Evolutionary conservation across 768 basidiomycete species (phyloP).

Genomic region (Psilocybe cubensis): DNA sequence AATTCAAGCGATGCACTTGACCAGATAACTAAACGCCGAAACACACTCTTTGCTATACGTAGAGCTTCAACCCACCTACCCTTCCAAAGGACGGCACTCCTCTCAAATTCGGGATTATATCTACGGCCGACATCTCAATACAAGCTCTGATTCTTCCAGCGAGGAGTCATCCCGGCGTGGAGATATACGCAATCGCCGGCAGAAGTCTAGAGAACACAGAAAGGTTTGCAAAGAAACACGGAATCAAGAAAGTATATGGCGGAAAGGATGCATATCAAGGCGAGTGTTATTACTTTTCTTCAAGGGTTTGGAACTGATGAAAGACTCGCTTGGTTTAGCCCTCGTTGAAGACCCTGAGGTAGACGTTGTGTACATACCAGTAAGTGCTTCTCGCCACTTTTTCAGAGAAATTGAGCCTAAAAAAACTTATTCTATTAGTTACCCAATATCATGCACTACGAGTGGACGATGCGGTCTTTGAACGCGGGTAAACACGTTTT

Average conservation of each 20-base stretch:
- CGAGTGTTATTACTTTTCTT: not conserved
- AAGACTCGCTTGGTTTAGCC: constrained; percentile 4
- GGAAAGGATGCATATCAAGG: constrained; percentile 44
- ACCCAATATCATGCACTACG: constrained; percentile 64
- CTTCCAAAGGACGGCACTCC: too few species aligned
- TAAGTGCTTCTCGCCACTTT: constrained; percentile 22
- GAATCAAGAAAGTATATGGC: constrained; percentile 53
- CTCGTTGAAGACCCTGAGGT: constrained; percentile 53
- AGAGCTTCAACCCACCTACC: too few species aligned
- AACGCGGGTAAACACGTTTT: constrained; percentile 66
- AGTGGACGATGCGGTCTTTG: constrained; percentile 70
- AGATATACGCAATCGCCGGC: constrained; percentile 61
- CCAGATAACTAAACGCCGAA: too few species aligned
- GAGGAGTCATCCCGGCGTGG: constrained; percentile 56
- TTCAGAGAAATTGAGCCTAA: not conserved
- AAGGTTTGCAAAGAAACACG: constrained; percentile 55
- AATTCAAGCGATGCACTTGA: too few species aligned
- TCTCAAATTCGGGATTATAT: constrained; percentile 33
- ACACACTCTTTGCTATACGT: too few species aligned
- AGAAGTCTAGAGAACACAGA: constrained; percentile 51
- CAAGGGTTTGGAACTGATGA: not conserved
- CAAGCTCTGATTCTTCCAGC: constrained; percentile 53
- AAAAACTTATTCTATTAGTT: constrained; percentile 33
- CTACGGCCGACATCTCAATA: constrained; percentile 60
- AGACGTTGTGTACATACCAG: constrained; percentile 63